Evolutionary conservation across 305 asterid genomes (phyloP).

Genomic region (Caryopteris hybrid): DNA sequence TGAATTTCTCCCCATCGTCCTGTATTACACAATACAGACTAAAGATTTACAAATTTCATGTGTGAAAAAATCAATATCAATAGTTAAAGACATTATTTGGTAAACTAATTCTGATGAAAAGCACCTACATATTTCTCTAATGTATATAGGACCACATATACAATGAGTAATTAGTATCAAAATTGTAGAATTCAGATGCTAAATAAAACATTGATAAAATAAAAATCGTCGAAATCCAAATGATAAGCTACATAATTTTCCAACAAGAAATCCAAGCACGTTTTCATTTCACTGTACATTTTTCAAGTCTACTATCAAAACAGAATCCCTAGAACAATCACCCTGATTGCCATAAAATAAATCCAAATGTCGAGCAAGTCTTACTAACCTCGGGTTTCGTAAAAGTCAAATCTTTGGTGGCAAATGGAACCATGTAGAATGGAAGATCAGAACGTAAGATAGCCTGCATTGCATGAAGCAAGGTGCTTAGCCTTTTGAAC

Average conservation of each 20-base stretch:
- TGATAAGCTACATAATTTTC: background rate
- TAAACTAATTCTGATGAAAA: no score
- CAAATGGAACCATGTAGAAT: constrained; percentile 84
- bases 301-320: background rate
- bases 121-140: background rate
- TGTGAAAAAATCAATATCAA: background rate
- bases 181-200: no score
- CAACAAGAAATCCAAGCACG: background rate
- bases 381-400: constrained; percentile 77
- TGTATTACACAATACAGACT: constrained; percentile 28
- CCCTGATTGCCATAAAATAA: background rate
- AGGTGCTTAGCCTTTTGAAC: constrained; percentile 23
- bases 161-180: no score
- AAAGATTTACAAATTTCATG: constrained; percentile 9
- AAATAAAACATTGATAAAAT: background rate
- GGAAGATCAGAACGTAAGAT: constrained; percentile 94
- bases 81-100: no score
- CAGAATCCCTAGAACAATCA: background rate
- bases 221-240: background rate
- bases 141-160: no score
- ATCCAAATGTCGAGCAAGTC: background rate
- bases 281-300: background rate
- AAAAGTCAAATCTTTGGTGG: constrained; percentile 59
- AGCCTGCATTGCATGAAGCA: constrained; percentile 49
- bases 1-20: constrained; percentile 91